A percentile compares a stretch with the other conserved stretches of the same genome.
Conservation (phyloP, 2,329 filamentous ascomycete species). For the Lecanicillium sp. region DNA sequence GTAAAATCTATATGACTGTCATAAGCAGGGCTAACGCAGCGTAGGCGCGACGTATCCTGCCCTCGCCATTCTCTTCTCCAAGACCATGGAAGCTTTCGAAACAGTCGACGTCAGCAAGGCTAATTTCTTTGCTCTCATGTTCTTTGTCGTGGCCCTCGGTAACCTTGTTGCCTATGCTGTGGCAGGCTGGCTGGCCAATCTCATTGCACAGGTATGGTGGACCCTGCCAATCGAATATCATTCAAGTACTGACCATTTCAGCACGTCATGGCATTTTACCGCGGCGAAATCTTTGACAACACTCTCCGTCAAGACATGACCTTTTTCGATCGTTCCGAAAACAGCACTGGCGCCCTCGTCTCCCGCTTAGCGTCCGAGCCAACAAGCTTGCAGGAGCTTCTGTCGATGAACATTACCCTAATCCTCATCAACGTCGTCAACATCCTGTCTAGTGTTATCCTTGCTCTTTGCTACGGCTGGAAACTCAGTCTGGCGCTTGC, state of each 20-base stretch:
- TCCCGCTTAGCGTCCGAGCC: constrained; percentile 29
- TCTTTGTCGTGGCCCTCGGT: constrained; percentile 42
- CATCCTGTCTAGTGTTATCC: constrained; percentile 33
- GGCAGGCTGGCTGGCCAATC: constrained; percentile 27
- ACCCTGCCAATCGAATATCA: not conserved
- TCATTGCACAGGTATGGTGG: constrained; percentile 23
- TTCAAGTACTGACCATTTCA: constrained; percentile 7
- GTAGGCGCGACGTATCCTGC: constrained; percentile 29
- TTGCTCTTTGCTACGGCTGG: constrained; percentile 39
- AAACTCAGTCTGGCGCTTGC: constrained; percentile 40
- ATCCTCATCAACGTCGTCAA: constrained; percentile 38
- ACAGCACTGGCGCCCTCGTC: constrained; percentile 30
- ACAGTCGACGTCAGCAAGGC: constrained; percentile 22
- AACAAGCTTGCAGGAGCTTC: constrained; percentile 40
- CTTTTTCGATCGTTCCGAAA: constrained; percentile 31
- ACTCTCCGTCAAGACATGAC: constrained; percentile 47
- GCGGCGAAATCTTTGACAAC: constrained; percentile 36
- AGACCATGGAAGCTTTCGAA: constrained; percentile 30
- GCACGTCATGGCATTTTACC: constrained; percentile 25
- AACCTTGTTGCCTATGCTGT: constrained; percentile 34
- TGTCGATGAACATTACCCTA: constrained; percentile 39
- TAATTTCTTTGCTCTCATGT: constrained; percentile 49
- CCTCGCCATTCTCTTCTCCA: constrained; percentile 31
- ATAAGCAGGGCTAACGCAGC: not conserved
- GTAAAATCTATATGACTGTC: not conserved